phyloP scores from a whole-genome alignment of 768 basidiomycete species.

The Rhodotorula diobovata region DNA sequence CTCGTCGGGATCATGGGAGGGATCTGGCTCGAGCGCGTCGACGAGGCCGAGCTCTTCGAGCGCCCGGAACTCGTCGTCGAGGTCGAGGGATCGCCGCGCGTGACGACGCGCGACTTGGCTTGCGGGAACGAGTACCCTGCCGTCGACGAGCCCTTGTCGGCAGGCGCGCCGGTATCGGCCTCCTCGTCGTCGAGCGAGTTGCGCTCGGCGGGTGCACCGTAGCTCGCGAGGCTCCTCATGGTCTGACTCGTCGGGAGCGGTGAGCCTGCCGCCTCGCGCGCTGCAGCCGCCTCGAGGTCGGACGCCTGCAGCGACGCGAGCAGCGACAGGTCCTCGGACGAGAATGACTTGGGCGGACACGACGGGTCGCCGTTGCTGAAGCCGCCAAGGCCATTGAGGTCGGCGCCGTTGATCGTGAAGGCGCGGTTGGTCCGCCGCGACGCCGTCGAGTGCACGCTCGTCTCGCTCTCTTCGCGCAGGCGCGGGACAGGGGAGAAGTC shows the following conservation, averaged over 20 bases:
- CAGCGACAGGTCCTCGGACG: slow-evolving; percentile 12
- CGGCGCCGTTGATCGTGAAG: slow-evolving; percentile 22
- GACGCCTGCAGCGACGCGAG: slow-evolving; percentile 20
- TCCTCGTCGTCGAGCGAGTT: slow-evolving; percentile 7
- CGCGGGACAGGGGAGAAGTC: not conserved
- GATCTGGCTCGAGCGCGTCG: slow-evolving; percentile 1
- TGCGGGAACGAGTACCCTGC: slow-evolving; percentile 2
- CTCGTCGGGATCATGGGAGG: not conserved
- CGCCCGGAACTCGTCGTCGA: not conserved
- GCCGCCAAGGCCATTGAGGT: not conserved
- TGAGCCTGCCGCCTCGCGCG: not conserved
- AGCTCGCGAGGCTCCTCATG: not conserved
- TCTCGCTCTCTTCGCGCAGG: not conserved
- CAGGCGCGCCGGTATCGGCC: not conserved
- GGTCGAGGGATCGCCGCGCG: not conserved
- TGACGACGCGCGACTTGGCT: not conserved
- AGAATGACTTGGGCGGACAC: slow-evolving; percentile 10
- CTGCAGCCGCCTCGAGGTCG: not conserved
- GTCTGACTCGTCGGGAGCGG: not conserved
- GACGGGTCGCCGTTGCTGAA: not conserved
- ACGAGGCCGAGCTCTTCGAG: not conserved
- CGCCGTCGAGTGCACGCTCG: not conserved
- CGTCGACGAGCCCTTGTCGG: not conserved
- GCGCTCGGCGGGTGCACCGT: not conserved
- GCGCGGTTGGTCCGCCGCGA: slow-evolving; percentile 14